These are phyloP conservation scores for Fusarium nematophilum DNA, from an alignment of 2,329 filamentous ascomycete species.

Conservation along the genomic window DNA sequence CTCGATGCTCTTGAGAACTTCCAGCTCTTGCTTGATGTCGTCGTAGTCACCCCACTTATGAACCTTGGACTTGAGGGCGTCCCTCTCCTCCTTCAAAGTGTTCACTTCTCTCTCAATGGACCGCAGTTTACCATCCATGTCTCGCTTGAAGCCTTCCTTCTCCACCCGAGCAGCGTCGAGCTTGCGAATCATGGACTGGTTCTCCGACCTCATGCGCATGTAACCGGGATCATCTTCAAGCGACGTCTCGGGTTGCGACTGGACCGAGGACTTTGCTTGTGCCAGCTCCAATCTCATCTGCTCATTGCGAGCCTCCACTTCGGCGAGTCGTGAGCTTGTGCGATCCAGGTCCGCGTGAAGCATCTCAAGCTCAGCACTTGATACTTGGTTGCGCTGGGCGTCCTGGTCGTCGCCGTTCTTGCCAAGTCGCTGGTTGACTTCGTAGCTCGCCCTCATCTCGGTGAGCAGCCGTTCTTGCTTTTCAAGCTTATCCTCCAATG, in stretches of 20 bases:
- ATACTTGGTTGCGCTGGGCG: conserved; percentile 73
- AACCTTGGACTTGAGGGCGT: conserved; percentile 81
- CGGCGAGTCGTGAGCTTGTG: conserved; percentile 85
- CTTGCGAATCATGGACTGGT: conserved; percentile 89
- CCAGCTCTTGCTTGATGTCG: conserved; percentile 93
- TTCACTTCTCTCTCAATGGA: conserved; percentile 82
- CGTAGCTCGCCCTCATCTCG: conserved; percentile 96
- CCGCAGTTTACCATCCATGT: conserved; percentile 79
- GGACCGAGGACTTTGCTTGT: conserved; percentile 78
- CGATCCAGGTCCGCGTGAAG: conserved; percentile 91
- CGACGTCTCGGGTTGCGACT: conserved; percentile 68
- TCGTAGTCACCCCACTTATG: conserved; percentile 95
- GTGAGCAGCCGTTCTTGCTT: conserved; percentile 92
- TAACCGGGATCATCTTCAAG: conserved; percentile 92
- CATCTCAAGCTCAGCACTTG: conserved; percentile 92
- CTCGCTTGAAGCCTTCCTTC: conserved; percentile 81
- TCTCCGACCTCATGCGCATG: conserved; percentile 90
- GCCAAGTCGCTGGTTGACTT: conserved; percentile 91
- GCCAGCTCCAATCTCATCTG: conserved; percentile 91
- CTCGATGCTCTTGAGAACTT: conserved; percentile 97
- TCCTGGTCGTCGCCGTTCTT: conserved; percentile 73
- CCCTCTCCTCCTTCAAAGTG: conserved; percentile 82
- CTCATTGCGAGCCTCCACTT: conserved; percentile 94
- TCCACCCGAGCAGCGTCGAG: conserved; percentile 87
- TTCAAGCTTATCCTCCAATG: conserved; percentile 91